Conservation (phyloP, 331 rosid genomes). For the Prunus yedoensis region DNA sequence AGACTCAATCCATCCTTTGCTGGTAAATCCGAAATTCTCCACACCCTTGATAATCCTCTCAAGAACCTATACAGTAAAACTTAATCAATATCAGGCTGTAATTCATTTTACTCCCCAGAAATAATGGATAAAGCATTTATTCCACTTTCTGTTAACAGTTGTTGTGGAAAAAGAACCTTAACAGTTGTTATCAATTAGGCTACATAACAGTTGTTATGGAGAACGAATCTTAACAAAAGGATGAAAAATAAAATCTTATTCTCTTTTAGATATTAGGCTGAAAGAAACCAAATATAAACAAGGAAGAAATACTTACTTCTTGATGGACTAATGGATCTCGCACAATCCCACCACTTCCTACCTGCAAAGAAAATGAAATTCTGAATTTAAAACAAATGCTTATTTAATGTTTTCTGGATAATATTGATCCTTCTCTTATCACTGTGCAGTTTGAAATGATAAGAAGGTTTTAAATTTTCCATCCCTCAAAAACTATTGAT, state of each 20-base stretch:
- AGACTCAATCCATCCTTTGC: conserved; percentile 85
- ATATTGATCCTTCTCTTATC: conserved; percentile 14
- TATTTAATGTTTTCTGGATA: background rate
- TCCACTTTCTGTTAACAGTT: background rate
- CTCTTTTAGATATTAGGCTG: background rate
- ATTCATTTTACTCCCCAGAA: background rate
- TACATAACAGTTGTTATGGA: background rate
- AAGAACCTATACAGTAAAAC: conserved; percentile 56
- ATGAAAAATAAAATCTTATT: background rate
- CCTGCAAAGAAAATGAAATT: conserved; percentile 52
- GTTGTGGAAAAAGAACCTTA: background rate
- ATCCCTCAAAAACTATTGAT: background rate
- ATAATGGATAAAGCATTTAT: background rate
- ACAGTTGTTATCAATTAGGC: background rate
- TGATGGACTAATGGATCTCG: conserved; percentile 89
- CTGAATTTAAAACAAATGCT: conserved; percentile 13
- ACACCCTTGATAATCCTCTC: conserved; percentile 81
- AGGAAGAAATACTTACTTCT: conserved; percentile 54
- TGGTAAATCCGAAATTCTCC: conserved; percentile 71
- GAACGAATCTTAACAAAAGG: background rate
- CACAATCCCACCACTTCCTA: conserved; percentile 89
- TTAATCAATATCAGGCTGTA: background rate
- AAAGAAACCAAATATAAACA: background rate
- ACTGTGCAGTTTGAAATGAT: background rate
- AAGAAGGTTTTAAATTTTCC: background rate